phyloP scores from a whole-genome alignment of 805 yeast genomes.

The Candida pseudoglaebosa region DNA sequence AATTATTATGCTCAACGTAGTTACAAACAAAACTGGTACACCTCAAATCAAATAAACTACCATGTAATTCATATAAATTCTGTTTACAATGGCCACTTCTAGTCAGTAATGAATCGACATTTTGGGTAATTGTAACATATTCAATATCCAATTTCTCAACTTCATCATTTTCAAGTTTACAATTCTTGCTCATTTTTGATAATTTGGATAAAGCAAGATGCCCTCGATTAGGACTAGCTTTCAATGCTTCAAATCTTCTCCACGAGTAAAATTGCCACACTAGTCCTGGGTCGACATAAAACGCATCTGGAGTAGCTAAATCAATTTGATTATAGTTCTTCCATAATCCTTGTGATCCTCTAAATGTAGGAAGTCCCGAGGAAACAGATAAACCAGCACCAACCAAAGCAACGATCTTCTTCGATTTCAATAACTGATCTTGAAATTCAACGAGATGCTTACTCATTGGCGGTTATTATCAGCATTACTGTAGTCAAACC shows the following conservation, averaged over 20 bases:
- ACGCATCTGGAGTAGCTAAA: constrained; percentile 89
- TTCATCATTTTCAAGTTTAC: constrained; percentile 10
- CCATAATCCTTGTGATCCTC: constrained; percentile 77
- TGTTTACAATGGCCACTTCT: constrained; percentile 59
- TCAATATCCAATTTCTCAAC: constrained; percentile 13
- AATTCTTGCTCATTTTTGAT: constrained; percentile 34
- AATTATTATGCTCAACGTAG: constrained; percentile 50
- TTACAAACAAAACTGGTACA: constrained; percentile 78
- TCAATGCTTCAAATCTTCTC: constrained; percentile 60
- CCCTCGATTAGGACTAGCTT: constrained; percentile 69
- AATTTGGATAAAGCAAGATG: constrained; percentile 68
- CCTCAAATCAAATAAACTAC: constrained; percentile 64
- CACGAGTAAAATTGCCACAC: constrained; percentile 89
- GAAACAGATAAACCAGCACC: constrained; percentile 83
- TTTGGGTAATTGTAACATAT: constrained; percentile 73
- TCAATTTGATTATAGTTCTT: constrained; percentile 72
- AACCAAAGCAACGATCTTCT: constrained; percentile 56
- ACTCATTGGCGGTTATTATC: constrained; percentile 17
- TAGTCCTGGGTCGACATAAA: constrained; percentile 72
- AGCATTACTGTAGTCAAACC: neutral
- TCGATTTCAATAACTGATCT: constrained; percentile 40
- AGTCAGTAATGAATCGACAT: constrained; percentile 70
- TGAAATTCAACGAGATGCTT: constrained; percentile 44
- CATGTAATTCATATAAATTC: constrained; percentile 70
- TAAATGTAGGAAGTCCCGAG: constrained; percentile 72